Percentiles rank a stretch among this genome's conserved stretches.
These are phyloP conservation scores for Trichomonascus vanleenenianus DNA, from an alignment of 805 yeast genomes.

Conservation along the genomic window DNA sequence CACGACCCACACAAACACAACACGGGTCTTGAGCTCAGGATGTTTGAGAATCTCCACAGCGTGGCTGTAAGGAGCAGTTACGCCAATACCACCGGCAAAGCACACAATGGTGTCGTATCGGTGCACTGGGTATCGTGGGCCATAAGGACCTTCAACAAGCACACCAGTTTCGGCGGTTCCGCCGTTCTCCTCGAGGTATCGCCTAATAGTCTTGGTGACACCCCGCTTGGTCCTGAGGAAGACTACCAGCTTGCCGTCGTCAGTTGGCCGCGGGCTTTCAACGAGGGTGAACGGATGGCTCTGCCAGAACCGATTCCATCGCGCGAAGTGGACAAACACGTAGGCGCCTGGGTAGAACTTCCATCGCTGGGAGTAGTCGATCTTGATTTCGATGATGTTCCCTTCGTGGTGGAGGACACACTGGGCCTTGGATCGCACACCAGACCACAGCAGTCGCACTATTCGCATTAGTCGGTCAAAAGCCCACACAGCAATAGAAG, in stretches of 20 bases:
- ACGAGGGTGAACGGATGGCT: conserved; percentile 61
- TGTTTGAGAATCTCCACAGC: conserved; percentile 23
- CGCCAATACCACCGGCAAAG: conserved; percentile 56
- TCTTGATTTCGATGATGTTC: conserved; percentile 18
- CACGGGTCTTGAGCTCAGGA: conserved; percentile 16
- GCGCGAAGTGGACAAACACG: conserved; percentile 49
- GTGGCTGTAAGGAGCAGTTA: conserved; percentile 45
- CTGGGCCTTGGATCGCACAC: conserved; percentile 32
- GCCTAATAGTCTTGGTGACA: conserved; percentile 10
- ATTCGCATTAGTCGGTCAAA: conserved; percentile 55
- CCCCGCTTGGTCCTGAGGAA: conserved; percentile 15
- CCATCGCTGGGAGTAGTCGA: conserved; percentile 38
- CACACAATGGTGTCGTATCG: conserved; percentile 34
- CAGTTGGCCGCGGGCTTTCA: conserved; percentile 12
- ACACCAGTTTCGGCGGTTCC: not conserved
- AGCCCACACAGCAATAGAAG: conserved; percentile 59
- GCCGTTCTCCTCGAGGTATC: not conserved
- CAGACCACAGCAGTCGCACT: conserved; percentile 47
- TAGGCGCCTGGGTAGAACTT: conserved; percentile 47
- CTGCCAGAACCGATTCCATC: conserved; percentile 52
- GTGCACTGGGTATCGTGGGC: conserved; percentile 34
- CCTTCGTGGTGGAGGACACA: conserved; percentile 3
- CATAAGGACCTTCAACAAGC: conserved; percentile 57
- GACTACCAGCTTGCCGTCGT: conserved; percentile 11
- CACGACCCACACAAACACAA: conserved; percentile 52